Evolutionary conservation across 805 yeast species (phyloP), one percentile per base, ranked within the genome.

Genomic region (Yarrowia sp.): DNA sequence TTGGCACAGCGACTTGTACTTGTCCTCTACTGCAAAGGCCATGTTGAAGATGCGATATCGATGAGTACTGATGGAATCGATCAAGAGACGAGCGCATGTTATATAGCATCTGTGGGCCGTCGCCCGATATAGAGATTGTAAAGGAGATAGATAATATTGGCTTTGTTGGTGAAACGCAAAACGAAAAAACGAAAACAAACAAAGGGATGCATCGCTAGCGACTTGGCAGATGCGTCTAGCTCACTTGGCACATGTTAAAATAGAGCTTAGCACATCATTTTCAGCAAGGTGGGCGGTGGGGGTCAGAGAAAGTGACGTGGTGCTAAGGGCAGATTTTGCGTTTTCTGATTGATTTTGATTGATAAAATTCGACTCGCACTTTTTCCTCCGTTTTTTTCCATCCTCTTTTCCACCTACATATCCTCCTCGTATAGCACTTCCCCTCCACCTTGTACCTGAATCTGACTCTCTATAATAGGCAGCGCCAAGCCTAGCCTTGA

Each of bases 241-340:
- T n/a, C 17, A 3, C 56, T 50, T 50, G 56, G 56, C 56, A 36
- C n/a, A 6, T 17, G 56, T 36, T 15, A n/a, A 50, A 34, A 50
- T 38, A 38, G 14, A 19, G 42, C 42, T 36, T 36, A 42, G n/a
- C 30, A 9, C 12, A 10, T n/a, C 17, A 19, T 9, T 1, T 14
- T 15, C 12, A 5, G 34, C 9, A 38, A 19, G 58, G 58, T 52
- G 58, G 58, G 58, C 58, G 33, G 58, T 52, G 58, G 58, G 43
- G 43, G 43, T 19, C 43, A 38, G 8, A 13, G 2, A 17, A 17
- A 30, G 36, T 13, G n/a, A 47, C 17, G 30, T 15, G 17, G 19
- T 15, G 24, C 19, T 30, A 24, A 24, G 19, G n/a, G 30, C 24
- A 10, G 42, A 39, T 14, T 39, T 4, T 9, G 15, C 13, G 13